Evolutionary conservation across 441 rosid species (phyloP).

Genomic region (Mallotus repandus): DNA sequence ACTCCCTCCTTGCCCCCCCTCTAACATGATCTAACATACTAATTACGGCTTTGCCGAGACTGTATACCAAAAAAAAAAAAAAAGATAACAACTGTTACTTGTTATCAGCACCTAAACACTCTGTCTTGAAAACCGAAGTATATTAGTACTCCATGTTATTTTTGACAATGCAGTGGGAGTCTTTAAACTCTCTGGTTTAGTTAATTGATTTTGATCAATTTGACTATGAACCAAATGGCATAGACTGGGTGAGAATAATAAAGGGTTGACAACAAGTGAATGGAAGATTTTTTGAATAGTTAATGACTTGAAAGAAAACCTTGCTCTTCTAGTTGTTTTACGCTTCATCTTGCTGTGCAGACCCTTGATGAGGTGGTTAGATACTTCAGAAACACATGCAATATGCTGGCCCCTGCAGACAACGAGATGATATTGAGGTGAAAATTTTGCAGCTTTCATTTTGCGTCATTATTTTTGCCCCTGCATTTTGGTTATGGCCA

Average conservation of each 20-base stretch:
- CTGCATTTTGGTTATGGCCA: background rate
- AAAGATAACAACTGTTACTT: background rate
- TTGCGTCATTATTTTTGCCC: background rate
- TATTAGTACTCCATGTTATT: background rate
- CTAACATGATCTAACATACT: too few relatives aligned
- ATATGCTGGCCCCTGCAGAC: constrained; percentile 50
- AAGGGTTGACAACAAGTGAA: background rate
- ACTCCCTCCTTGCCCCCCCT: too few relatives aligned
- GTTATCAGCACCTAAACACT: background rate
- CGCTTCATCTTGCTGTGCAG: constrained; percentile 34
- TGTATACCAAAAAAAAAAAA: too few relatives aligned
- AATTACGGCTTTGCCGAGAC: too few relatives aligned
- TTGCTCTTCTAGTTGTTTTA: background rate
- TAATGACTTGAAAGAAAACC: background rate
- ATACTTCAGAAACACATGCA: constrained; percentile 50
- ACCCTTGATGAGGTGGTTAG: constrained; percentile 63
- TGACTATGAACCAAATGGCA: background rate
- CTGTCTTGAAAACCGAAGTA: background rate
- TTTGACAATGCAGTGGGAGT: too few relatives aligned
- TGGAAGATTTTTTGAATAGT: background rate
- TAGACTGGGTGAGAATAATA: background rate
- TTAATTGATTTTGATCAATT: too few relatives aligned
- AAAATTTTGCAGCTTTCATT: constrained; percentile 18
- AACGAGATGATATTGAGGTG: constrained; percentile 60
- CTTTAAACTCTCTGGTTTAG: too few relatives aligned